These are phyloP conservation scores for Cocos nucifera DNA, from an alignment of 176 grass and related monocot species.

Conservation along the genomic window DNA sequence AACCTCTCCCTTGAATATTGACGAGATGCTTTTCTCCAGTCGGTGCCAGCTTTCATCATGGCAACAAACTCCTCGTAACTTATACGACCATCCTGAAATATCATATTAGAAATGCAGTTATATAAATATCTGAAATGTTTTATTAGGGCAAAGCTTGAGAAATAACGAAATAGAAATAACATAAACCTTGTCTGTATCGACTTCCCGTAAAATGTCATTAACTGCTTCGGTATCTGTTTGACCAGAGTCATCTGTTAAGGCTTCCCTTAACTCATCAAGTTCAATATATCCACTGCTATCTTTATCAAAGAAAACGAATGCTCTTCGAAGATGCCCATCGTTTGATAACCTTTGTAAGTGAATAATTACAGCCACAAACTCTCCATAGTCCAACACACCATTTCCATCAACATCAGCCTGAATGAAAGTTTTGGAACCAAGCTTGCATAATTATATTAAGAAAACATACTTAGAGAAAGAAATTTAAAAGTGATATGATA, in stretches of 20 bases:
- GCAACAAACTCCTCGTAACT: conserved; percentile 76
- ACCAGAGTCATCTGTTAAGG: conserved; percentile 64
- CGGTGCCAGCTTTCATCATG: conserved; percentile 91
- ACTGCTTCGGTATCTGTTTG: conserved; percentile 46
- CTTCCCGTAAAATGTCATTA: conserved; percentile 55
- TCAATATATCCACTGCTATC: conserved; percentile 84
- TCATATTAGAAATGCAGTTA: neutral
- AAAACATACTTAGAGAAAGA: no score
- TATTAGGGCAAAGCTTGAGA: neutral
- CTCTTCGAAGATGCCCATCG: conserved; percentile 80
- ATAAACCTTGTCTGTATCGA: conserved; percentile 73
- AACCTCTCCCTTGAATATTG: conserved; percentile 93
- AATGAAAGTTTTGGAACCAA: neutral
- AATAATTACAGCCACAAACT: conserved; percentile 86
- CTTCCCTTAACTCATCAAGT: conserved; percentile 52
- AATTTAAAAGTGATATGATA: no score
- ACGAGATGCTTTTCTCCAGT: conserved; percentile 92
- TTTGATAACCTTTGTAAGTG: conserved; percentile 90
- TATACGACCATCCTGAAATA: conserved; percentile 54
- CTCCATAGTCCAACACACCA: conserved; percentile 86
- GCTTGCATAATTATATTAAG: no score
- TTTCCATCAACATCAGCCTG: conserved; percentile 89
- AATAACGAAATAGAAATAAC: neutral
- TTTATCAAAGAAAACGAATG: conserved; percentile 91
- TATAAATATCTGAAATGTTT: no score